Evolutionary conservation across 805 yeast species (phyloP).

Genomic region (Maudiozyma saulgeensis): DNA sequence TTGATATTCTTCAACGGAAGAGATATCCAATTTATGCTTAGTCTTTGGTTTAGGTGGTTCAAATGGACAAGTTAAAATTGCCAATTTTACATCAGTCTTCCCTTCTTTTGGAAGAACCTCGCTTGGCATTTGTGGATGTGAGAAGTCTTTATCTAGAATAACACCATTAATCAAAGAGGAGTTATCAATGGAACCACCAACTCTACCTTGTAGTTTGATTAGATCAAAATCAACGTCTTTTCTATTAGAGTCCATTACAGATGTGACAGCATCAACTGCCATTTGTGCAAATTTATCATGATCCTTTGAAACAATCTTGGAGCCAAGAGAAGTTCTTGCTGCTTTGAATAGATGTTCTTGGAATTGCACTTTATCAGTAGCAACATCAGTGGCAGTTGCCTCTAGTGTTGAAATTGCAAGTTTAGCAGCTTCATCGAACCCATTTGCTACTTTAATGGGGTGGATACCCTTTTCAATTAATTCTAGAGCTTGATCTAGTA

Average conservation of each 20-base stretch:
- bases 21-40: slow-evolving; percentile 89
- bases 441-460: slow-evolving; percentile 93
- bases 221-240: slow-evolving; percentile 95
- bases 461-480: slow-evolving; percentile 95
- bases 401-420: slow-evolving; percentile 77
- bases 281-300: slow-evolving; percentile 91
- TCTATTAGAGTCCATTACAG: slow-evolving; percentile 86
- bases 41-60: slow-evolving; percentile 99
- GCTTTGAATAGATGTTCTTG: slow-evolving; percentile 65
- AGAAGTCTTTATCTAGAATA: slow-evolving; percentile 88
- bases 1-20: slow-evolving; percentile 88
- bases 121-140: slow-evolving; percentile 98
- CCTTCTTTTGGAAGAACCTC: slow-evolving; percentile 33
- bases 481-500: slow-evolving; percentile 88
- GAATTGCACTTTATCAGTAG: slow-evolving; percentile 22
- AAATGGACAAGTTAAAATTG: slow-evolving; percentile 95
- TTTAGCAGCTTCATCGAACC: slow-evolving; percentile 94
- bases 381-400: slow-evolving; percentile 52
- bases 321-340: slow-evolving; percentile 89
- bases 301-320: slow-evolving; percentile 88
- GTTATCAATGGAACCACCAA: slow-evolving; percentile 88
- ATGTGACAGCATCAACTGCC: slow-evolving; percentile 92
- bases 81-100: slow-evolving; percentile 65
- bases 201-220: slow-evolving; percentile 89
- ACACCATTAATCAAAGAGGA: slow-evolving; percentile 84